A percentile compares a stretch with the other conserved stretches of the same genome.
These are phyloP conservation scores for Hypoxylon sp. DNA, from an alignment of 2,329 filamentous ascomycete species.

Conservation along the genomic window DNA sequence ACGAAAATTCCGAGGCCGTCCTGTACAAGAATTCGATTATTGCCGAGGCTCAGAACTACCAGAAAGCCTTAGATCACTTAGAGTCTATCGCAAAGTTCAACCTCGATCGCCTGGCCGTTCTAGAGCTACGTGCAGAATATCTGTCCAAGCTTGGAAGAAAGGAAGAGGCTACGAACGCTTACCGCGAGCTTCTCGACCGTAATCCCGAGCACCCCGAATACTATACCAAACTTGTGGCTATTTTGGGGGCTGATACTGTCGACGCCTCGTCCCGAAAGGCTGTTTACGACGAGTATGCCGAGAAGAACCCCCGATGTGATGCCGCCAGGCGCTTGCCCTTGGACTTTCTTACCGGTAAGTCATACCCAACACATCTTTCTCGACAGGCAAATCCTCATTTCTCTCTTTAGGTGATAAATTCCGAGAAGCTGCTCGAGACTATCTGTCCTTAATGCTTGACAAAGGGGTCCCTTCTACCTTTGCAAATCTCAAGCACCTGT, in stretches of 20 bases:
- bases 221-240: conserved; percentile 78
- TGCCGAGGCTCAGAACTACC: conserved; percentile 82
- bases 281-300: conserved; percentile 82
- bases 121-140: conserved; percentile 88
- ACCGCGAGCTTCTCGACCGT: conserved; percentile 80
- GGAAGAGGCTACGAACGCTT: conserved; percentile 82
- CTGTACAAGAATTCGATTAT: conserved; percentile 97
- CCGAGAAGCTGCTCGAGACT: conserved; percentile 76
- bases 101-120: conserved; percentile 82
- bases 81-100: conserved; percentile 78
- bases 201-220: conserved; percentile 90
- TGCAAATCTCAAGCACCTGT: conserved; percentile 94
- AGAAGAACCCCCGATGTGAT: conserved; percentile 83
- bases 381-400: conserved; percentile 1
- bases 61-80: conserved; percentile 86
- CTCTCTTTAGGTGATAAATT: conserved; percentile 74
- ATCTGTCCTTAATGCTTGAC: conserved; percentile 83
- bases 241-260: conserved; percentile 67
- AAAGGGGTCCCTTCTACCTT: conserved; percentile 97
- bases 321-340: conserved; percentile 85
- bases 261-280: conserved; percentile 72
- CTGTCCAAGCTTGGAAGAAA: conserved; percentile 78
- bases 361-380: background rate
- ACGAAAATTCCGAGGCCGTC: conserved; percentile 92
- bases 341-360: conserved; percentile 80